phyloP scores from a whole-genome alignment of 352 stramenopile genomes.

The Pythium biforme region DNA sequence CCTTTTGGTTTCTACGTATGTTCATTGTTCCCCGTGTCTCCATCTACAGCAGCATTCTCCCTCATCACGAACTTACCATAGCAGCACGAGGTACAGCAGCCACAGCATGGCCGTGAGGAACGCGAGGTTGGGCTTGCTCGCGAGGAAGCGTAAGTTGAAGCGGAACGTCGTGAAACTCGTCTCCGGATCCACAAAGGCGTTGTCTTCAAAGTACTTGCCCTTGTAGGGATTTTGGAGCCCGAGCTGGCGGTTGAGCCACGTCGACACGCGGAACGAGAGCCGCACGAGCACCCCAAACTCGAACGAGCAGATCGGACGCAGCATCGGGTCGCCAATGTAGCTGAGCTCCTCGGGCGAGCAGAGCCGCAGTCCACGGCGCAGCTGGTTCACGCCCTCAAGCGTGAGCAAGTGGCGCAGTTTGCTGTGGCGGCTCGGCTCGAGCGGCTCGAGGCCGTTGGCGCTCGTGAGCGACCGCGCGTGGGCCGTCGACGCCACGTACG shows the following conservation, averaged over 20 bases:
- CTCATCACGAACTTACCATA: constrained; percentile 37
- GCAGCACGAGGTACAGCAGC: constrained; percentile 66
- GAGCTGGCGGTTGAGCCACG: constrained; percentile 69
- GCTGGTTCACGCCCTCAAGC: constrained; percentile 54
- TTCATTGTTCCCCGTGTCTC: neutral
- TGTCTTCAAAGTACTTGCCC: constrained; percentile 71
- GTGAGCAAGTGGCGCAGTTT: constrained; percentile 64
- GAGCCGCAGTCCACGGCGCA: constrained; percentile 65
- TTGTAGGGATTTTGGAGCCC: constrained; percentile 69
- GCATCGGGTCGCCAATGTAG: constrained; percentile 84
- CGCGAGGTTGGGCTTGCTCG: constrained; percentile 82
- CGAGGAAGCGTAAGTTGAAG: constrained; percentile 87
- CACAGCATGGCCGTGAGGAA: constrained; percentile 57
- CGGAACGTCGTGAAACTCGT: constrained; percentile 45
- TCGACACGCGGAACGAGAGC: constrained; percentile 74
- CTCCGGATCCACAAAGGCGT: constrained; percentile 56
- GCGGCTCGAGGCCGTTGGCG: constrained; percentile 42
- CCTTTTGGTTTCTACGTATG: too few species aligned
- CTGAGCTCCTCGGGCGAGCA: constrained; percentile 61
- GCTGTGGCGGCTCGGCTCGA: constrained; percentile 60
- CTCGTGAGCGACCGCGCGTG: constrained; percentile 44
- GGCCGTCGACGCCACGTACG: constrained; percentile 77
- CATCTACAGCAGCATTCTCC: neutral
- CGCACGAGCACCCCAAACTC: constrained; percentile 78
- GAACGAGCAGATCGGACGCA: constrained; percentile 81